Base-by-base conservation (phyloP, 768 basidiomycete genomes). In the Mycena vitilis region DNA sequence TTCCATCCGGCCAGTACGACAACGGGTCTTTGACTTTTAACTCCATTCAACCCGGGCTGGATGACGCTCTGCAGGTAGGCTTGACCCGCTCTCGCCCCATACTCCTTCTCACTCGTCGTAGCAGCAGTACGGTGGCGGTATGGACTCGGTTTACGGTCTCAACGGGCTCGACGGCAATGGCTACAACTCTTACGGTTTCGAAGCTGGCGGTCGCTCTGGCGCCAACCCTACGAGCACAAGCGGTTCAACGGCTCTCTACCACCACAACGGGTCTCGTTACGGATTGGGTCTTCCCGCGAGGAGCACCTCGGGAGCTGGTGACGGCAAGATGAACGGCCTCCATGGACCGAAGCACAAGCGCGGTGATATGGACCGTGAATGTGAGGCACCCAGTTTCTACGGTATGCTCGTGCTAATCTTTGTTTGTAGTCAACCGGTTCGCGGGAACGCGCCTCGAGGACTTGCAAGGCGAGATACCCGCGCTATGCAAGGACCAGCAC, bases 401-500 rank as follows among this genome's bases (percentile, higher is more conserved):
- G 45, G 25, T 20, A n/a, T 30, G 5, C 65, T 57, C 64, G 74
- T 48, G 64, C 62, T 54, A 3, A 61, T 16, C 37, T 52, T 59
- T 60, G 3, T 52, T 58, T 47, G 0, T 61, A 96, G 96, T 96
- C 80, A 99, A 99, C 82, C 92, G 98, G 7, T 99, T 98, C 77
- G 92, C 97, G 37, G 97, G 97, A 9, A 96, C 95, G 37, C 91
- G 96, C 49, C 85, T 99, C 61, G 98, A 99, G 77, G 98, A 99
- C 75, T 83, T 99, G 25, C 91, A 93, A 72, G 97, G 97, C 66
- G 97, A 99, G 80, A 97, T 99, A 67, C 90, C 95, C 16, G 84
- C 89, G 0, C 81, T 99, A 20, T 99, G 98, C 88, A 99, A 99
- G 79, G 98, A 99, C 80, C 98, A 99, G 80, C 97, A 99, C 79